Percentiles rank a stretch among this genome's conserved stretches.
Evolutionary conservation across 2,329 filamentous ascomycete species (phyloP).

Genomic region (Madurella mycetomatis): DNA sequence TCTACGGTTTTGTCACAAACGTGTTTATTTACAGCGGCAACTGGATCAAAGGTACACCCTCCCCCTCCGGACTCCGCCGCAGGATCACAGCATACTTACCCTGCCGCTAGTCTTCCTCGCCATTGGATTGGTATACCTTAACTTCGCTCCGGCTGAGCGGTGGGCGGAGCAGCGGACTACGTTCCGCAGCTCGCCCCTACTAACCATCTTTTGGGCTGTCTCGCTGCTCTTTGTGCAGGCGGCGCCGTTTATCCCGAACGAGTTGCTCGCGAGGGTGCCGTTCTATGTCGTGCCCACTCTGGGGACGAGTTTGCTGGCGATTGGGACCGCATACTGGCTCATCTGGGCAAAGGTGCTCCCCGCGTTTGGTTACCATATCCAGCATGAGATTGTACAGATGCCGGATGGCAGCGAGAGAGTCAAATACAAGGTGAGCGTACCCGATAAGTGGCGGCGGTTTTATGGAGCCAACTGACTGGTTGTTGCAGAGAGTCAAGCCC

Average conservation of each 20-base stretch:
- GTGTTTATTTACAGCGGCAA: slow-evolving; percentile 33
- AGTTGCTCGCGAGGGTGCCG: slow-evolving; percentile 16
- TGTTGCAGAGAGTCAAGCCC: slow-evolving; percentile 24
- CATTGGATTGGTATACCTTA: slow-evolving; percentile 29
- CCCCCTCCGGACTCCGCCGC: not conserved
- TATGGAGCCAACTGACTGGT: not conserved
- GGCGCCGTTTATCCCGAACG: slow-evolving; percentile 29
- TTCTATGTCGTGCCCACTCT: slow-evolving; percentile 34
- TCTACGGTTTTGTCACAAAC: slow-evolving; percentile 32
- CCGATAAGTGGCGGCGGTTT: not conserved
- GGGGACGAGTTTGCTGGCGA: slow-evolving; percentile 31
- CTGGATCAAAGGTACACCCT: slow-evolving; percentile 29
- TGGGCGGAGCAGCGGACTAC: slow-evolving; percentile 30
- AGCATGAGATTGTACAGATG: slow-evolving; percentile 31
- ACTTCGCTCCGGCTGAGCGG: slow-evolving; percentile 26
- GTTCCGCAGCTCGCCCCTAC: slow-evolving; percentile 27
- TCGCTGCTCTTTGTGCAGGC: slow-evolving; percentile 27
- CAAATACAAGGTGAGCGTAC: slow-evolving; percentile 28
- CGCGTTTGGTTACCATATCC: slow-evolving; percentile 28
- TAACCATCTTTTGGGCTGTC: slow-evolving; percentile 31
- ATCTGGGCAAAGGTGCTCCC: slow-evolving; percentile 29
- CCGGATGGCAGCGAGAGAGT: slow-evolving; percentile 31
- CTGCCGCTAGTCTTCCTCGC: slow-evolving; percentile 25
- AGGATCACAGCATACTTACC: not conserved
- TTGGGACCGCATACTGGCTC: slow-evolving; percentile 27